Evolutionary conservation across 768 basidiomycete species (phyloP), one percentile per base, ranked within the genome.

Genomic region (Trametes meyenii): DNA sequence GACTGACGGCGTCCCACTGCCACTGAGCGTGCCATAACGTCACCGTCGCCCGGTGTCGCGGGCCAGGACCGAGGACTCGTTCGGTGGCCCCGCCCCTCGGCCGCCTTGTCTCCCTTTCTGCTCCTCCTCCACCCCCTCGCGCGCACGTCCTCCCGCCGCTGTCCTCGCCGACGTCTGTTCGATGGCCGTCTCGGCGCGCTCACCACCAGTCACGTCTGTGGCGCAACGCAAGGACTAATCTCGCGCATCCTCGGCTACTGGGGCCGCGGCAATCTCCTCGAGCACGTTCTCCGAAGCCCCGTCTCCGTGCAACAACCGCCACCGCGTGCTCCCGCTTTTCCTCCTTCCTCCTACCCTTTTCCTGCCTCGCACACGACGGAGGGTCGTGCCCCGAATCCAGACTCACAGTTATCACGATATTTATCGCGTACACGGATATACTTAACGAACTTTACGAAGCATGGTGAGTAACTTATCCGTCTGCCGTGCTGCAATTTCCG

Each of bases 391-490:
- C 24, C 50, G 17, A 38, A 35, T 53, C 36, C 50, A 54, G 52
- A 44, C 11, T 14, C 13, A n/a, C 38, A 29, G 19, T 58, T 58
- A 63, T 63, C 56, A 53, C 62, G 40, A 46, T 63, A 63, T 58
- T 63, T 63, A 63, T 51, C 49, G 17, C 50, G 35, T 35, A n/a
- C 40, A 13, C 26, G 4, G 43, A 40, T n/a, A 13, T 7, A 50
- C 11, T 5, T 21, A 40, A 66, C 64, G 64, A 66, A 42, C 39
- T 43, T 57, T 12, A 61, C 53, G 55, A 58, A 55, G 50, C 55
- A 66, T 66, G 64, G 64, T 66, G 54, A 66, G 64, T 33, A 8
- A 33, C 29, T 65, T 46, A 54, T 54, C 60, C 56, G 53, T 46
- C 23, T 50, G 38, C 29, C 43, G 44, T 44, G 46, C 55, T 24